A percentile compares a stretch with the other conserved stretches of the same genome.
These are phyloP conservation scores for Cicer yamashitae DNA, from an alignment of 306 rosid species.

Conservation along the genomic window DNA sequence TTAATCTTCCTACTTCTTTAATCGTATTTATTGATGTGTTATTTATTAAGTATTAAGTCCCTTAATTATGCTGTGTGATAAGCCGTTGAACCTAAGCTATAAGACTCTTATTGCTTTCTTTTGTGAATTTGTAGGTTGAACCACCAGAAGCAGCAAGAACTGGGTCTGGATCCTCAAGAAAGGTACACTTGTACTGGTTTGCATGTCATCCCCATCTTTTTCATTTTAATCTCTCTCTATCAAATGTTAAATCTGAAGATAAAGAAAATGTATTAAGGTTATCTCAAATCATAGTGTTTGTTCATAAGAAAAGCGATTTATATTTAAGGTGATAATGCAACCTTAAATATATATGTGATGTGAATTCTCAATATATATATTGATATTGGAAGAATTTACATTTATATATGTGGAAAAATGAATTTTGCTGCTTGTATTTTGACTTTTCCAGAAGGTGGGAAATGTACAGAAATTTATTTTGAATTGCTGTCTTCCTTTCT, in stretches of 20 bases:
- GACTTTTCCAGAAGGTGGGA: slow-evolving; percentile 3
- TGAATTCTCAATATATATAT: no score
- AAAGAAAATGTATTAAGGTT: neutral
- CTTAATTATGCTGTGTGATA: slow-evolving; percentile 32
- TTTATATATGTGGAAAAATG: neutral
- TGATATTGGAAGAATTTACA: neutral
- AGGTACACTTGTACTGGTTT: slow-evolving; percentile 61
- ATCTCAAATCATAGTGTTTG: slow-evolving; percentile 2
- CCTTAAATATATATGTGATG: no score
- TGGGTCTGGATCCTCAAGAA: slow-evolving; percentile 88
- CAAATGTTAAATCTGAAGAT: neutral
- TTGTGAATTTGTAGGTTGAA: slow-evolving; percentile 66
- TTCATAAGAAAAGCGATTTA: neutral
- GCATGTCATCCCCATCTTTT: slow-evolving; percentile 40
- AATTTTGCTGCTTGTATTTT: neutral
- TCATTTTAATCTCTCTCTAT: slow-evolving; percentile 19
- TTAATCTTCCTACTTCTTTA: slow-evolving; percentile 7
- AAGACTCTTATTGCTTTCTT: slow-evolving; percentile 6
- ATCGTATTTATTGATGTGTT: slow-evolving; percentile 13
- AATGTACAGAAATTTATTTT: neutral
- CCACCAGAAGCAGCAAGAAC: slow-evolving; percentile 77
- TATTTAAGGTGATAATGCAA: neutral
- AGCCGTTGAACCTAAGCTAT: slow-evolving; percentile 39
- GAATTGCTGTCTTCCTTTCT: neutral
- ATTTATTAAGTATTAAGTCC: slow-evolving; percentile 25